Evolutionary conservation across 495 filamentous ascomycete genomes (phyloP).

Genomic region (Cladorrhinum samala): DNA sequence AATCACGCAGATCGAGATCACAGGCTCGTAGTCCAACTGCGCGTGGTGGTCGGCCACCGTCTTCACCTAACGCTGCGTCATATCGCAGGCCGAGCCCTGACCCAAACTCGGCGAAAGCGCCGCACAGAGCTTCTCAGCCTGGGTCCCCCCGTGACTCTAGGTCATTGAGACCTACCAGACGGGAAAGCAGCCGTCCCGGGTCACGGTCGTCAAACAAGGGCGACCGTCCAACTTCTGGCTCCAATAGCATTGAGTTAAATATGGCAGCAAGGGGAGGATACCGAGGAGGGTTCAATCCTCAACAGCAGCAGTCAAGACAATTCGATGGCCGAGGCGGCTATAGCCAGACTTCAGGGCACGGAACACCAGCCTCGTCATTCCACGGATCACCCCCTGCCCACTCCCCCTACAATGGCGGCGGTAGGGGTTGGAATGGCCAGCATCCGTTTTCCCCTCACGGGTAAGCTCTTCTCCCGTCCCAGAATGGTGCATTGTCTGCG

Average conservation of each 20-base stretch:
- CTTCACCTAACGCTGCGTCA: slow-evolving; percentile 32
- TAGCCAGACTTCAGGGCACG: slow-evolving; percentile 53
- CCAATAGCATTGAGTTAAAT: slow-evolving; percentile 43
- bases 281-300: slow-evolving; percentile 34
- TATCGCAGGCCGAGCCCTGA: slow-evolving; percentile 28
- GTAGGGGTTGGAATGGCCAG: slow-evolving; percentile 50
- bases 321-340: slow-evolving; percentile 46
- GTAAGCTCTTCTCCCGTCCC: slow-evolving; percentile 37
- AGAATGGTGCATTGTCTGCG: slow-evolving; percentile 13
- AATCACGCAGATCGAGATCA: slow-evolving; percentile 33
- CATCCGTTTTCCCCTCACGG: slow-evolving; percentile 54
- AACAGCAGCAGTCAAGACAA: slow-evolving; percentile 24
- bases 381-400: slow-evolving; percentile 61
- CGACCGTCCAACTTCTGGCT: slow-evolving; percentile 35
- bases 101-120: slow-evolving; percentile 22
- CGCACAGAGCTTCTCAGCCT: slow-evolving; percentile 24
- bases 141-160: slow-evolving; percentile 32
- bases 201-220: slow-evolving; percentile 20
- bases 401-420: slow-evolving; percentile 59
- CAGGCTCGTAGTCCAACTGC: slow-evolving; percentile 22
- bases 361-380: slow-evolving; percentile 54
- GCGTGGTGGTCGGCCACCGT: slow-evolving; percentile 27
- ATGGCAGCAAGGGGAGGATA: slow-evolving; percentile 36
- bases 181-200: slow-evolving; percentile 31
- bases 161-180: slow-evolving; percentile 32